Percentiles rank a stretch among this genome's conserved stretches.
Conservation (phyloP, 2,329 filamentous ascomycete genomes). For the Fusarium xylarioides region DNA sequence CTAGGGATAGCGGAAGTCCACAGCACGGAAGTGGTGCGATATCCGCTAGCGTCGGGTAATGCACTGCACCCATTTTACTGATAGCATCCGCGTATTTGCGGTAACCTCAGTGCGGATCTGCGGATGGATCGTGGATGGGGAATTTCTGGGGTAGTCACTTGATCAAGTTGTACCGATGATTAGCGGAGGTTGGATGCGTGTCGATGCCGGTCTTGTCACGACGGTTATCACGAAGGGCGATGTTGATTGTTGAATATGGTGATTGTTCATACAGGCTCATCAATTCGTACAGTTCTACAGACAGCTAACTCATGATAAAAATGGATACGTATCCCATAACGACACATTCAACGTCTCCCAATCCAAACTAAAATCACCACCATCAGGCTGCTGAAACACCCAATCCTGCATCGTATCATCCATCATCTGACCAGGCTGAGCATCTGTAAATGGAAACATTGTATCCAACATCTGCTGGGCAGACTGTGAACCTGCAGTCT, state of each 20-base stretch:
- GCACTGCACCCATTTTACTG: slow-evolving; percentile 5
- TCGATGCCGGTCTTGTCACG: not conserved
- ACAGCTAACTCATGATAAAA: slow-evolving; percentile 19
- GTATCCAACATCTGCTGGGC: not conserved
- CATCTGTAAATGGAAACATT: not conserved
- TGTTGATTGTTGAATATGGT: not conserved
- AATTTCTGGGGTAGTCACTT: not conserved
- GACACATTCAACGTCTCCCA: slow-evolving; percentile 41
- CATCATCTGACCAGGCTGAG: not conserved
- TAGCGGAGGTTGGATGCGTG: not conserved
- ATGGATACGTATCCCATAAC: slow-evolving; percentile 40
- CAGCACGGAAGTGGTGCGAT: not conserved
- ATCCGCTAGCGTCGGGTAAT: slow-evolving; percentile 36
- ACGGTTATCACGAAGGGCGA: not conserved
- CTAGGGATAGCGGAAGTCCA: slow-evolving; percentile 8
- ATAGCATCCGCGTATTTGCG: not conserved
- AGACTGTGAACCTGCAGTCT: not conserved
- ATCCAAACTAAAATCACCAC: slow-evolving; percentile 33
- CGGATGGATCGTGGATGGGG: not conserved
- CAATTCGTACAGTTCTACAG: not conserved
- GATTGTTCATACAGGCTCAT: not conserved
- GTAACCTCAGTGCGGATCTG: not conserved
- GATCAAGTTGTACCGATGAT: not conserved
- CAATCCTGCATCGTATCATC: slow-evolving; percentile 23
- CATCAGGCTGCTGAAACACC: slow-evolving; percentile 26